Percentiles rank a stretch among this genome's conserved stretches.
These are phyloP conservation scores for Candida maris DNA, from an alignment of 805 yeast species.

Conservation along the genomic window DNA sequence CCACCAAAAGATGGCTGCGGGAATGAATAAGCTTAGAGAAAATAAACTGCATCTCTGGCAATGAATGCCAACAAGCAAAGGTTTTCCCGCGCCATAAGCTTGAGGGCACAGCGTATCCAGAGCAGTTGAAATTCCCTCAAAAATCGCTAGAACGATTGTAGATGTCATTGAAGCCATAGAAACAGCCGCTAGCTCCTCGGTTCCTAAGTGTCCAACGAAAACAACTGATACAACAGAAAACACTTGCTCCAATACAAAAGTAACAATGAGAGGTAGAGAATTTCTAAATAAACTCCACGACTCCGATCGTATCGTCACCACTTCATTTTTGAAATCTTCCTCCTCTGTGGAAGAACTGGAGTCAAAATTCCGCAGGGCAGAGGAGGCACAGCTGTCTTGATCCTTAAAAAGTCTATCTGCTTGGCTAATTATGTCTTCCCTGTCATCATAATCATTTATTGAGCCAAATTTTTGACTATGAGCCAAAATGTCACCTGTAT, in stretches of 20 bases:
- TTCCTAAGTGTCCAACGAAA: conserved; percentile 73
- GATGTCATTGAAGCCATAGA: conserved; percentile 78
- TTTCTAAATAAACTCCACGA: conserved; percentile 35
- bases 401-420: conserved; percentile 27
- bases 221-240: conserved; percentile 75
- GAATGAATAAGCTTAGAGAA: conserved; percentile 54
- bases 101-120: conserved; percentile 78
- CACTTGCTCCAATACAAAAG: conserved; percentile 56
- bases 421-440: conserved; percentile 19
- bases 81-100: conserved; percentile 68
- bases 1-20: conserved; percentile 63
- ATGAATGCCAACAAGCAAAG: conserved; percentile 61
- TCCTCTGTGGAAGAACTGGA: conserved; percentile 16
- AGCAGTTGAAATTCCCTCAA: conserved; percentile 74
- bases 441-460: conserved; percentile 15
- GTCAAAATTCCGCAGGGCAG: conserved; percentile 8
- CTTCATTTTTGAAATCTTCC: conserved; percentile 33
- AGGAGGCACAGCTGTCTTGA: conserved; percentile 14
- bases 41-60: conserved; percentile 64
- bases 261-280: conserved; percentile 57
- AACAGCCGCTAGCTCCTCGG: conserved; percentile 69
- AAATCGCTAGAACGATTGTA: conserved; percentile 66
- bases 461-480: conserved; percentile 19
- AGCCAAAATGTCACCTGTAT: conserved; percentile 12
- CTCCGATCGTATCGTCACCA: conserved; percentile 27